A percentile compares a stretch with the other conserved stretches of the same genome.
phyloP scores from a whole-genome alignment of 2,329 filamentous ascomycete species.

The Torrubiella hemipterigena region DNA sequence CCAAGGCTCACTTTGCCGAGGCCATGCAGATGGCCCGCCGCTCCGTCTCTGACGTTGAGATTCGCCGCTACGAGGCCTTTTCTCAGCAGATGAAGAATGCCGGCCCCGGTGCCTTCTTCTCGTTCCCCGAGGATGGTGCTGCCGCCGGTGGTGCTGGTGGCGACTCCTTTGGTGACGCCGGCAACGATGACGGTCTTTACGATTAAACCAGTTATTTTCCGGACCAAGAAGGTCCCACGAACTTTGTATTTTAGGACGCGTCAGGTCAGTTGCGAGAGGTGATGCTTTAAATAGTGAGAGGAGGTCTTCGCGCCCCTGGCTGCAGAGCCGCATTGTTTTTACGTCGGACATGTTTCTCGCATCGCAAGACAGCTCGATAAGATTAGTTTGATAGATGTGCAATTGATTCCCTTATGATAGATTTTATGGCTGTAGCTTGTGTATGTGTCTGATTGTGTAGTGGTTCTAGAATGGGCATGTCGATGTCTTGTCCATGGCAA shows the following conservation, averaged over 20 bases:
- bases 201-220: constrained; percentile 51
- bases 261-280: no score
- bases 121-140: constrained; percentile 69
- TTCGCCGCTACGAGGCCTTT: constrained; percentile 95
- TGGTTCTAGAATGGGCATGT: no score
- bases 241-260: constrained; percentile 4
- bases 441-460: no score
- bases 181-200: constrained; percentile 94
- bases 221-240: constrained; percentile 9
- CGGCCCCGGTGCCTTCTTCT: constrained; percentile 93
- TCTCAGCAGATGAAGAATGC: constrained; percentile 99
- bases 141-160: constrained; percentile 46
- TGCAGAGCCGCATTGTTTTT: no score
- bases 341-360: no score
- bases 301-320: no score
- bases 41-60: constrained; percentile 94
- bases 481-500: no score
- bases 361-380: no score
- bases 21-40: constrained; percentile 90
- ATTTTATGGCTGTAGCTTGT: no score
- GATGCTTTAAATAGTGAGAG: no score
- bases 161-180: constrained; percentile 67
- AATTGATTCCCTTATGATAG: no score
- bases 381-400: no score
- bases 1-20: constrained; percentile 95